Evolutionary conservation across 2,329 filamentous ascomycete species (phyloP), one percentile per base, ranked within the genome.

Genomic region (Coniochaeta sp.): DNA sequence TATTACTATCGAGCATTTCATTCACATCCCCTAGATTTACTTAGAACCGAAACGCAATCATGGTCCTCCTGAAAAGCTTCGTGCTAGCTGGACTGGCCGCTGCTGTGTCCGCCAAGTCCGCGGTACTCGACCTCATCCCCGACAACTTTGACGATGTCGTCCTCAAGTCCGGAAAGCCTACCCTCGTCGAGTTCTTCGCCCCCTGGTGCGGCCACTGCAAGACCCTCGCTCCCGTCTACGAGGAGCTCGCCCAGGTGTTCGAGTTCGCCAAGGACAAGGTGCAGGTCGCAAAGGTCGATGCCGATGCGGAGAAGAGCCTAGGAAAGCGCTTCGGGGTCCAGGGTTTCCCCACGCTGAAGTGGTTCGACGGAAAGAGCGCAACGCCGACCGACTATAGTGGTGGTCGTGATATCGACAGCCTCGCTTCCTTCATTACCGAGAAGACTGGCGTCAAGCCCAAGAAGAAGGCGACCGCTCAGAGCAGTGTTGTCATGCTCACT

Each of bases 131-230:
- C 70, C 85, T 99, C 55, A 84, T 87, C 54, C 91, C 92, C 52
- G 76, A 77, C 63, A 99, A 96, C 77, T 99, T 99, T 69, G 92
- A 97, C 76, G 75, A 86, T 47, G 78, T 96, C 51, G 90, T 96
- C 57, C 79, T 96, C 55, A 83, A 95, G 68, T 92, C 89, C 45
- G 91, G 91, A 71, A 97, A 95, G 77, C 92, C 94, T 40, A 91
- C 94, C 0, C 85, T 99, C 24, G 91, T 97, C 62, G 91, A 97
- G 71, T 99, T 99, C 81, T 97, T 95, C 67, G 94, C 94, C 30
- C 91, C 92, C 22, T 99, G 94, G 94, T 99, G 94, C 66, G 95
- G 94, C 28, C 94, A 99, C 79, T 99, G 94, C 89, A 97, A 97
- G 82, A 95, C 76, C 65, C 87, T 99, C 30, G 94, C 94, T 14